These are phyloP conservation scores for Silene conica DNA, from an alignment of 148 eudicot genomes.

Conservation along the genomic window DNA sequence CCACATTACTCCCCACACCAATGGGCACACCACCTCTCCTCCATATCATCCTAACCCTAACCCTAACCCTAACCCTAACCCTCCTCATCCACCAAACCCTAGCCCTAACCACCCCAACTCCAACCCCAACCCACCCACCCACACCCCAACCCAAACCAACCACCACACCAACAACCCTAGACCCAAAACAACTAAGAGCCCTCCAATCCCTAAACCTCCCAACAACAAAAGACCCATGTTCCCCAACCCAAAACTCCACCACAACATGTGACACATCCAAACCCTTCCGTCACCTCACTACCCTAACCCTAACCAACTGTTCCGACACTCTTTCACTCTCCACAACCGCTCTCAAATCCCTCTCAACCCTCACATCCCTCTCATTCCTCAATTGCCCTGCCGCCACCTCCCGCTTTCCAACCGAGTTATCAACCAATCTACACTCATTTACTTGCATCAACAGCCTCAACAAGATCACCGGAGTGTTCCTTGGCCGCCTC, in stretches of 20 bases:
- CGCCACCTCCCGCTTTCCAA: slow-evolving; percentile 24
- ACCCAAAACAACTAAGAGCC: slow-evolving; percentile 70
- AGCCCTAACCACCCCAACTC: slow-evolving; percentile 18
- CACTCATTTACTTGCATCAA: slow-evolving; percentile 34
- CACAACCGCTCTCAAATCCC: slow-evolving; percentile 50
- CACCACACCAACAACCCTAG: slow-evolving; percentile 17
- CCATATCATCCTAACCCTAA: neutral
- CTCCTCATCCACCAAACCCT: slow-evolving; percentile 14
- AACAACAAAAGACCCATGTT: slow-evolving; percentile 64
- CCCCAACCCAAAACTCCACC: slow-evolving; percentile 30
- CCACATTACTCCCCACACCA: no score
- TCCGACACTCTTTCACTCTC: slow-evolving; percentile 48
- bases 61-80: slow-evolving; percentile 11
- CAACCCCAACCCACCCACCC: slow-evolving; percentile 22
- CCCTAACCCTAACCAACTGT: slow-evolving; percentile 66
- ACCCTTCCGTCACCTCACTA: slow-evolving; percentile 63
- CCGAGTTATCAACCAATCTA: slow-evolving; percentile 27
- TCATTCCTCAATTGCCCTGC: slow-evolving; percentile 50
- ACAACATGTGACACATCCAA: slow-evolving; percentile 47
- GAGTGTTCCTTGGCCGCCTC: slow-evolving; percentile 35
- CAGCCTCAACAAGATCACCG: slow-evolving; percentile 30
- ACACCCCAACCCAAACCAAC: neutral
- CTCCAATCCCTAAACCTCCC: slow-evolving; percentile 67
- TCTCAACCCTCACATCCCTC: slow-evolving; percentile 52
- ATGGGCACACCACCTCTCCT: no score